These are phyloP conservation scores for Ambrosia trifida DNA, from an alignment of 129 eudicot genomes.

Conservation along the genomic window DNA sequence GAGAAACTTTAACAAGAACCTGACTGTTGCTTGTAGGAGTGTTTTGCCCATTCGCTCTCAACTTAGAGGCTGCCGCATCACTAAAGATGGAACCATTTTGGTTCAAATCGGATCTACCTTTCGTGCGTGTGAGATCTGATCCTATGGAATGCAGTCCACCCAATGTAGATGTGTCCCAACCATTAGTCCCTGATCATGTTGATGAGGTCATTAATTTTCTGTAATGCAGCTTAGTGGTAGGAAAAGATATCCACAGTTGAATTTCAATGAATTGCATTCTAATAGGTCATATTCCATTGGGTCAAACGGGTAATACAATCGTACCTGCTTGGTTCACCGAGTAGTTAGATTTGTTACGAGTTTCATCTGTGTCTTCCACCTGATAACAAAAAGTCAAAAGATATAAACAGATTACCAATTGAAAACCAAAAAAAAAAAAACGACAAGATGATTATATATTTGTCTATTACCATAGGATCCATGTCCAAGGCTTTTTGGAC, in stretches of 20 bases:
- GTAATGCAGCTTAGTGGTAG: not conserved
- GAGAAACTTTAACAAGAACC: slow-evolving; percentile 41
- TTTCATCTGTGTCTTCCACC: slow-evolving; percentile 52
- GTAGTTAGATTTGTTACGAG: slow-evolving; percentile 49
- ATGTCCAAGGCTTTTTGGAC: slow-evolving; percentile 63
- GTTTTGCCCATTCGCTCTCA: slow-evolving; percentile 49
- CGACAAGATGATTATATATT: no score
- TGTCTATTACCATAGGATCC: slow-evolving; percentile 56
- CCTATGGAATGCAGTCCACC: slow-evolving; percentile 89
- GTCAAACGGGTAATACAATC: not conserved
- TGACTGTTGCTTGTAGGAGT: slow-evolving; percentile 86
- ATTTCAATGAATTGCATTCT: not conserved
- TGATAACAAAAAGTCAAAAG: slow-evolving; percentile 28
- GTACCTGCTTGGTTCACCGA: slow-evolving; percentile 50
- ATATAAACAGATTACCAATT: not conserved
- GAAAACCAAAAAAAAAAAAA: slow-evolving; percentile 9
- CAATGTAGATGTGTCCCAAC: slow-evolving; percentile 65
- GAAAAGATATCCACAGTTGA: not conserved
- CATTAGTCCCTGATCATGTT: slow-evolving; percentile 49
- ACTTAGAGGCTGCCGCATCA: slow-evolving; percentile 46
- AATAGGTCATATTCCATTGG: not conserved
- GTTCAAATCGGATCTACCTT: slow-evolving; percentile 52
- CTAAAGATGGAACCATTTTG: slow-evolving; percentile 54
- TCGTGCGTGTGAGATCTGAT: slow-evolving; percentile 85
- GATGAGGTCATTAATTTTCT: not conserved